Evolutionary conservation across 2,329 filamentous ascomycete genomes (phyloP).

Genomic region (Lasiodiplodia sp.): DNA sequence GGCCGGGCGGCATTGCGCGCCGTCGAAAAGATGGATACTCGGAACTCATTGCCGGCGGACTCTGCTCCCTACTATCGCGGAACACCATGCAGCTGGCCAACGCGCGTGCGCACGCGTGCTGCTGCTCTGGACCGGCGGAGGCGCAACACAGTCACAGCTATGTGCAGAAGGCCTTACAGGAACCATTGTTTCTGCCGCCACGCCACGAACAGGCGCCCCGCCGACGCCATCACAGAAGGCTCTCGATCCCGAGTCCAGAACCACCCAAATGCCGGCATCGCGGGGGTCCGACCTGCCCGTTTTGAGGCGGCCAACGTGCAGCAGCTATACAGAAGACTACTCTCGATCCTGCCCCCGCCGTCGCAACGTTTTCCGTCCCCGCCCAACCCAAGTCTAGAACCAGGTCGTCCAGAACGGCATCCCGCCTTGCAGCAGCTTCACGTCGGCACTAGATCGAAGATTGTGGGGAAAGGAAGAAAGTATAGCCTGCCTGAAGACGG

Average conservation of each 20-base stretch:
- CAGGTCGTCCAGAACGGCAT: conserved; percentile 9
- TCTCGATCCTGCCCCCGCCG: not conserved
- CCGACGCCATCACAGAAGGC: too few relatives aligned
- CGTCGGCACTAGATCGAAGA: not conserved
- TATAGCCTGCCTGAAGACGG: not conserved
- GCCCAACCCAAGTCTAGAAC: conserved; percentile 12
- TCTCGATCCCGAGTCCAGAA: not conserved
- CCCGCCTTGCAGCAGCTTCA: conserved; percentile 6
- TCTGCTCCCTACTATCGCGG: too few relatives aligned
- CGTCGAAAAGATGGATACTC: too few relatives aligned
- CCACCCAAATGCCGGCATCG: not conserved
- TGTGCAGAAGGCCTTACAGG: too few relatives aligned
- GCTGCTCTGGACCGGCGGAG: too few relatives aligned
- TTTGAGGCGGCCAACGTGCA: not conserved
- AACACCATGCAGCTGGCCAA: too few relatives aligned
- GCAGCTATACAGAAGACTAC: not conserved
- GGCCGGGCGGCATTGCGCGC: too few relatives aligned
- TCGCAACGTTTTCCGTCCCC: conserved; percentile 2
- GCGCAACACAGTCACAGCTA: too few relatives aligned
- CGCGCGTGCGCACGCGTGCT: too few relatives aligned
- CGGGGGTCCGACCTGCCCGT: not conserved
- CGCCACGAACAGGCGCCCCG: too few relatives aligned
- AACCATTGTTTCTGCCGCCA: too few relatives aligned
- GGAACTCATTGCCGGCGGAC: too few relatives aligned
- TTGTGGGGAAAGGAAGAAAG: not conserved